phyloP scores from a whole-genome alignment of 371 early-diverging fungal genomes.

The Smittium mucronatum region DNA sequence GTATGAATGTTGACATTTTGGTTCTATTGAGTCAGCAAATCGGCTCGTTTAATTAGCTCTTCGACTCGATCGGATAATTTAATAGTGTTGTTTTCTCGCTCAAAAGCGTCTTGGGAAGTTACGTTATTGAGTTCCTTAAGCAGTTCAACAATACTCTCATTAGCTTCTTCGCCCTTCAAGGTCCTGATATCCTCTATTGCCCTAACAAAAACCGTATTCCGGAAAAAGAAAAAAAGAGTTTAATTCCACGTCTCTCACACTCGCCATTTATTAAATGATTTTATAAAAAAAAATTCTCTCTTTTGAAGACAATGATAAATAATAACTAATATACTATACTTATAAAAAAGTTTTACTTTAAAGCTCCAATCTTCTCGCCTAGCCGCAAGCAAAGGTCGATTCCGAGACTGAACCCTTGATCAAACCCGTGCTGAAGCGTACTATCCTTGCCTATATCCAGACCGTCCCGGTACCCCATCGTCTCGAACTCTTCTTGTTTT shows the following conservation, averaged over 20 bases:
- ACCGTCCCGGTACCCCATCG: slow-evolving; percentile 5
- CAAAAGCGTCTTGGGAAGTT: background rate
- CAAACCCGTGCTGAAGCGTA: slow-evolving; percentile 1
- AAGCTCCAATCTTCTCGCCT: slow-evolving; percentile 7
- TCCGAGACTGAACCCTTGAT: background rate
- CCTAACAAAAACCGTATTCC: too few species aligned
- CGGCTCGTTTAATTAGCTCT: slow-evolving; percentile 16
- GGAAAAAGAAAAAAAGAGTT: too few species aligned
- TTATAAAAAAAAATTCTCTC: too few species aligned
- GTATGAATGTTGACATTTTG: too few species aligned
- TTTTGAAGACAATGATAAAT: too few species aligned
- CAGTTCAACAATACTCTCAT: background rate
- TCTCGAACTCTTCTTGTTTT: background rate
- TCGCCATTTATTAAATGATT: too few species aligned
- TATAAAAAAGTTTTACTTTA: background rate
- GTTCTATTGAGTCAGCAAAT: too few species aligned
- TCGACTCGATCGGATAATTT: background rate
- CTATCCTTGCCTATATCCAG: slow-evolving; percentile 8
- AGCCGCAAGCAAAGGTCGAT: background rate
- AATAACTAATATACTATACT: too few species aligned
- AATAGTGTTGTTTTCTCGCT: background rate
- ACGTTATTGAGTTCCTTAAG: background rate
- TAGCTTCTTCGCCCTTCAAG: background rate
- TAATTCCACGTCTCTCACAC: too few species aligned
- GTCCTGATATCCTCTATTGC: background rate